phyloP scores from a whole-genome alignment of 2,329 filamentous ascomycete genomes.

The Epichloe scottii region DNA sequence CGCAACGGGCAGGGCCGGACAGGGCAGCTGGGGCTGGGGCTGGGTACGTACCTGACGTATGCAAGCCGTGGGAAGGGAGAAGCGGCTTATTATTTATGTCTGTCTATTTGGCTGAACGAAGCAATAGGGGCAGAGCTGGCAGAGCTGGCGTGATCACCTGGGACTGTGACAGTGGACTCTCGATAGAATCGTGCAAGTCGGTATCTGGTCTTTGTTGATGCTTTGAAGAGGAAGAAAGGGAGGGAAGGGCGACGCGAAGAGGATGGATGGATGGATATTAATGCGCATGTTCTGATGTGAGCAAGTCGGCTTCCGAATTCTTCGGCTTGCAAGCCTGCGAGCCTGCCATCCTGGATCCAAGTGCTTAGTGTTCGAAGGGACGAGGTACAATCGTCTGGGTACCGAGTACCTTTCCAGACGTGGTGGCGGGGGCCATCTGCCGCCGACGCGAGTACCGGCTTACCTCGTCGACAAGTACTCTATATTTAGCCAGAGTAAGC shows the following conservation, averaged over 20 bases:
- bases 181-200: slow-evolving; percentile 38
- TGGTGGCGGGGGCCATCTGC: neutral
- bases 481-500: neutral
- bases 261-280: slow-evolving; percentile 16
- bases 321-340: neutral
- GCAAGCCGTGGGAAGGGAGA: slow-evolving; percentile 15
- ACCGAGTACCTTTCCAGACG: neutral
- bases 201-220: slow-evolving; percentile 37
- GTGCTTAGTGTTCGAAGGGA: neutral
- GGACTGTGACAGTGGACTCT: slow-evolving; percentile 50
- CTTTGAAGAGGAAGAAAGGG: slow-evolving; percentile 27
- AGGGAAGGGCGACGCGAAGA: slow-evolving; percentile 22
- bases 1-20: no score
- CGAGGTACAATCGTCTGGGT: neutral
- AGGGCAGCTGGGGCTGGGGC: neutral
- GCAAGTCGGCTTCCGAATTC: neutral
- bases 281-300: slow-evolving; percentile 7
- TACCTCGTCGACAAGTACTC: neutral
- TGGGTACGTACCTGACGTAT: slow-evolving; percentile 21
- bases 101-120: slow-evolving; percentile 12
- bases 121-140: slow-evolving; percentile 18
- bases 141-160: slow-evolving; percentile 43
- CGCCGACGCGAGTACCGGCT: neutral
- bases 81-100: slow-evolving; percentile 13
- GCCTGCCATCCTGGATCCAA: neutral